Evolutionary conservation across 768 basidiomycete genomes (phyloP).

Genomic region (Boletus tomentosulus): DNA sequence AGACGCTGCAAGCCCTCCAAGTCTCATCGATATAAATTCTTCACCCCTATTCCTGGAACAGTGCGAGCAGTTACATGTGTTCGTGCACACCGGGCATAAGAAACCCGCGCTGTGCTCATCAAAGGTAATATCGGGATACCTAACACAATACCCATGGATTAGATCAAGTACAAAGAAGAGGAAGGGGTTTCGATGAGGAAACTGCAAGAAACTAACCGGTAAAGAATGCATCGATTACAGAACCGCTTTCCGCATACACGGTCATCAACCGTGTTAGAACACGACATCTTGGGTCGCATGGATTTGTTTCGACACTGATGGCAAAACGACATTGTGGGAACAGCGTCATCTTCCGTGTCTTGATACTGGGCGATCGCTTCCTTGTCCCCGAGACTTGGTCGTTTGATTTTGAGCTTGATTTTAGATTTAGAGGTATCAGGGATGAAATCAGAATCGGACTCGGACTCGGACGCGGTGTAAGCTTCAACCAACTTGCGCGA

Average conservation of each 20-base stretch:
- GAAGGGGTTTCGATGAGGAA: no score
- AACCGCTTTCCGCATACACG: conserved; percentile 31
- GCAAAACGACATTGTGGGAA: conserved; percentile 21
- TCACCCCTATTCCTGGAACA: conserved; percentile 47
- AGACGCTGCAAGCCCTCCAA: conserved; percentile 19
- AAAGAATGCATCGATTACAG: conserved; percentile 33
- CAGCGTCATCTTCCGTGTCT: not conserved
- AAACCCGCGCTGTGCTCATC: conserved; percentile 28
- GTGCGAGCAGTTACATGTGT: conserved; percentile 45
- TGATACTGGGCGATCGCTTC: not conserved
- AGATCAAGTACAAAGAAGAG: not conserved
- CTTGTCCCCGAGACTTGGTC: not conserved
- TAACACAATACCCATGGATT: conserved; percentile 9
- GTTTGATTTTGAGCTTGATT: conserved; percentile 3
- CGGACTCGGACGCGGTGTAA: conserved; percentile 4
- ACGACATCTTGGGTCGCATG: conserved; percentile 33
- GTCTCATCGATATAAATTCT: conserved; percentile 35
- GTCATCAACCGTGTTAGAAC: conserved; percentile 19
- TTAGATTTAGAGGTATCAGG: conserved; percentile 10
- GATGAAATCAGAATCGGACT: conserved; percentile 10
- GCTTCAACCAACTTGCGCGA: conserved; percentile 17
- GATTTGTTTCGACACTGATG: conserved; percentile 36
- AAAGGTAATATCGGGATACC: conserved; percentile 39
- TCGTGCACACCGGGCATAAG: conserved; percentile 43
- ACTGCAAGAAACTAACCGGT: conserved; percentile 29